Conservation (phyloP, 805 yeast genomes). For the Candida ipomoeae region DNA sequence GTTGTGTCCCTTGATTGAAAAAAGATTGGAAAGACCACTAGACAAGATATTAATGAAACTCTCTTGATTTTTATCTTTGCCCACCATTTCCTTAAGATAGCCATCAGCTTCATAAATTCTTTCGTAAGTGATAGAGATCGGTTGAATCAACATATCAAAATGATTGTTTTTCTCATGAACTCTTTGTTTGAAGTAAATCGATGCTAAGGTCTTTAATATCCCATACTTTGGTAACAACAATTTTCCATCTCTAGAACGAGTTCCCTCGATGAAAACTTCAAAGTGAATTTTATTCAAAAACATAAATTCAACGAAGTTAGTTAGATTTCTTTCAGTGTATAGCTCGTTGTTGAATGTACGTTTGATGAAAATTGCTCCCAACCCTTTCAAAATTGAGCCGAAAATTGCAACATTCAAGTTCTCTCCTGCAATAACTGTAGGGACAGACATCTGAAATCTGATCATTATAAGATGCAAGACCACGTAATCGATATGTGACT, state of each 20-base stretch:
- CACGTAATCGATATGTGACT: constrained; percentile 59
- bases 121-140: constrained; percentile 58
- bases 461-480: constrained; percentile 51
- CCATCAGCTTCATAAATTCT: constrained; percentile 54
- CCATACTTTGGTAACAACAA: constrained; percentile 60
- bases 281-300: constrained; percentile 46
- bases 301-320: constrained; percentile 45
- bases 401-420: constrained; percentile 56
- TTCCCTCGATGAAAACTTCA: constrained; percentile 65
- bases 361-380: constrained; percentile 58
- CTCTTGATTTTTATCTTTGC: constrained; percentile 54
- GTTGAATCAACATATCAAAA: constrained; percentile 42
- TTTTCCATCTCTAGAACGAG: constrained; percentile 64
- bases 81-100: constrained; percentile 53
- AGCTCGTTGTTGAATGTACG: constrained; percentile 42
- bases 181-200: constrained; percentile 41
- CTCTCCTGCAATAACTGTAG: constrained; percentile 63
- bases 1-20: constrained; percentile 13
- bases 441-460: constrained; percentile 50
- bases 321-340: constrained; percentile 45
- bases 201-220: constrained; percentile 48
- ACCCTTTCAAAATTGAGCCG: constrained; percentile 44
- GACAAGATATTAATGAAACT: constrained; percentile 36
- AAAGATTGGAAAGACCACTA: constrained; percentile 32
- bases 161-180: constrained; percentile 14